These are phyloP conservation scores for Phytopythium oedochilum DNA, from an alignment of 352 stramenopile species.

Conservation along the genomic window DNA sequence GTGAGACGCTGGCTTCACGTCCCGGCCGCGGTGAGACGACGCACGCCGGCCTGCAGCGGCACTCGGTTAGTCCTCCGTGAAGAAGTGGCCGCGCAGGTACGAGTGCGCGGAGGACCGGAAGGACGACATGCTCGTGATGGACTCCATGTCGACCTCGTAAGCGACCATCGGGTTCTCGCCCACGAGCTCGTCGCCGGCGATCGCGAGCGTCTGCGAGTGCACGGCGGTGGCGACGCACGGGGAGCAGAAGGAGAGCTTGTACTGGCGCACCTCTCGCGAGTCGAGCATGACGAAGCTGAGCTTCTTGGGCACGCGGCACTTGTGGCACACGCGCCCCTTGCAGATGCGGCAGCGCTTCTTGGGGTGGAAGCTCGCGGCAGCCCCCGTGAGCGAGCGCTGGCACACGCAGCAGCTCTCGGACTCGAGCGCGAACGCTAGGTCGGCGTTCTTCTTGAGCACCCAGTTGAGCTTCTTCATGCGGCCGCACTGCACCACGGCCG, in stretches of 20 bases:
- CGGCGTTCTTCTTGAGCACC: slow-evolving; percentile 22
- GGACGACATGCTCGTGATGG: slow-evolving; percentile 22
- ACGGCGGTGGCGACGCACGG: slow-evolving; percentile 13
- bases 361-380: slow-evolving; percentile 4
- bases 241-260: slow-evolving; percentile 22
- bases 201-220: slow-evolving; percentile 10
- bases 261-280: slow-evolving; percentile 15
- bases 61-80: slow-evolving; percentile 5
- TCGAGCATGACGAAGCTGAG: slow-evolving; percentile 18
- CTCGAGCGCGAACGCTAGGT: slow-evolving; percentile 12
- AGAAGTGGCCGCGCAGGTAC: slow-evolving; percentile 16
- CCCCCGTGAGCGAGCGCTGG: slow-evolving; percentile 9
- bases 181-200: slow-evolving; percentile 17
- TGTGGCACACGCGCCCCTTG: slow-evolving; percentile 20
- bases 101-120: slow-evolving; percentile 19
- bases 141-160: slow-evolving; percentile 25
- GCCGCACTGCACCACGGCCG: slow-evolving; percentile 18
- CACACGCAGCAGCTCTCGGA: slow-evolving; percentile 22
- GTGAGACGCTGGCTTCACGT: no score
- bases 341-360: slow-evolving; percentile 27
- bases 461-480: slow-evolving; percentile 38
- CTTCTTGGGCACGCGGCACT: slow-evolving; percentile 19
- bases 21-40: no score
- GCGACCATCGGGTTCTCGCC: slow-evolving; percentile 18
- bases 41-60: no score